Conservation (phyloP, 2,329 filamentous ascomycete species). For the Talaromyces sp. region DNA sequence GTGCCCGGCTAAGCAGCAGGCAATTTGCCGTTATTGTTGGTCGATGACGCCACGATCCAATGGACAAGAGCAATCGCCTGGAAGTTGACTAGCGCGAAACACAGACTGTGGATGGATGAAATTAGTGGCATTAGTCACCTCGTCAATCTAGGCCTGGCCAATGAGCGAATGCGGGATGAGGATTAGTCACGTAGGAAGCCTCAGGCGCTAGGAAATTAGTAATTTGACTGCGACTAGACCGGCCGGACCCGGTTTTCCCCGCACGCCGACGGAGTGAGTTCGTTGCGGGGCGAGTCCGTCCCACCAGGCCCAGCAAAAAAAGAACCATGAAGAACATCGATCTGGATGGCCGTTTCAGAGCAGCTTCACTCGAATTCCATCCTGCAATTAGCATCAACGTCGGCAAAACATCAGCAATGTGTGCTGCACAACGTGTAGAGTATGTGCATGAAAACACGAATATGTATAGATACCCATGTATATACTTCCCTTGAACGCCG, state of each 20-base stretch:
- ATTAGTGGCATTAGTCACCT: not conserved
- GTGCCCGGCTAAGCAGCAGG: not conserved
- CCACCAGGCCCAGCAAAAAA: not conserved
- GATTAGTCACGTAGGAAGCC: not conserved
- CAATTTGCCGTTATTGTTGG: not conserved
- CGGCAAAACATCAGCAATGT: not conserved
- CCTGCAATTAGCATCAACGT: too few relatives aligned
- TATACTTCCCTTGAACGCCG: not conserved
- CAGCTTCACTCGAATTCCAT: not conserved
- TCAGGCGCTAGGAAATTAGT: not conserved
- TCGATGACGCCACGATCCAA: not conserved
- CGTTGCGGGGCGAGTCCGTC: not conserved
- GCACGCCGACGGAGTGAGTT: not conserved
- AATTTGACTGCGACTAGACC: not conserved
- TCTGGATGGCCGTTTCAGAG: not conserved
- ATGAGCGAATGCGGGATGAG: not conserved
- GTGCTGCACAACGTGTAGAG: not conserved
- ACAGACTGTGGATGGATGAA: not conserved
- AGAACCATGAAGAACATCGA: not conserved
- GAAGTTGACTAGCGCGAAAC: not conserved
- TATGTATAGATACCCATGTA: not conserved
- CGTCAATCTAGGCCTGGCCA: not conserved
- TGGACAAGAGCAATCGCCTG: not conserved
- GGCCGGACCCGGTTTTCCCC: not conserved
- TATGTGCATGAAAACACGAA: not conserved